Evolutionary conservation across 2,329 filamentous ascomycete genomes (phyloP).

Genomic region (Fusarium sp.): DNA sequence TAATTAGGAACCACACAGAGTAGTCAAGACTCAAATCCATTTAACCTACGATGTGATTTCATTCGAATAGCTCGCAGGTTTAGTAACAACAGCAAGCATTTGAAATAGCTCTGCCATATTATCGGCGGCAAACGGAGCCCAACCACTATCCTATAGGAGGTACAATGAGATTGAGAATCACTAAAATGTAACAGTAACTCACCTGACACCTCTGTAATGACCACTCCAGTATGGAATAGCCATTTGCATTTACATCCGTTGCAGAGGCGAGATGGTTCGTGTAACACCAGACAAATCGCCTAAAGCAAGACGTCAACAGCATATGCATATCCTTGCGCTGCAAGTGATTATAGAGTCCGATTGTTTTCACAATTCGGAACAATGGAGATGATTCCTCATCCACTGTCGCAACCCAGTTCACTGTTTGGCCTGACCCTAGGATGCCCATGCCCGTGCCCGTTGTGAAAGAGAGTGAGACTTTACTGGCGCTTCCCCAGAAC

Average conservation of each 20-base stretch:
- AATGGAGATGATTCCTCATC: rapidly evolving
- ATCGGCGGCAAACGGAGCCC: not conserved
- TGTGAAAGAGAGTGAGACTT: rapidly evolving
- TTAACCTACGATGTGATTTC: not conserved
- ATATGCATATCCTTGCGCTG: rapidly evolving
- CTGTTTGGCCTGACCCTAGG: rapidly evolving
- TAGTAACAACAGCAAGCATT: not conserved
- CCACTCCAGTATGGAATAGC: not conserved
- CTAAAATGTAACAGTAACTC: too few relatives aligned
- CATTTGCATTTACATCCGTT: rapidly evolving
- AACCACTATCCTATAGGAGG: too few relatives aligned
- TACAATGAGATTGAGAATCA: too few relatives aligned
- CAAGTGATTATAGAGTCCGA: not conserved
- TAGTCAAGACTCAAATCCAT: rapidly evolving
- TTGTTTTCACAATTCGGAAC: rapidly evolving
- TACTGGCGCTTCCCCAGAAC: rapidly evolving
- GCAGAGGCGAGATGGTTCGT: rapidly evolving
- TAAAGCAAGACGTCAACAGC: rapidly evolving
- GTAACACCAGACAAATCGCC: not conserved
- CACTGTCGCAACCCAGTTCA: not conserved
- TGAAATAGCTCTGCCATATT: not conserved
- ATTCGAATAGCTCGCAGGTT: rapidly evolving
- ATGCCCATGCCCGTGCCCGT: not conserved
- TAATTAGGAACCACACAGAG: rapidly evolving
- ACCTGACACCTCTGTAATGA: not conserved